These are phyloP conservation scores for Penicillium sp. DNA, from an alignment of 2,329 filamentous ascomycete genomes.

Conservation along the genomic window DNA sequence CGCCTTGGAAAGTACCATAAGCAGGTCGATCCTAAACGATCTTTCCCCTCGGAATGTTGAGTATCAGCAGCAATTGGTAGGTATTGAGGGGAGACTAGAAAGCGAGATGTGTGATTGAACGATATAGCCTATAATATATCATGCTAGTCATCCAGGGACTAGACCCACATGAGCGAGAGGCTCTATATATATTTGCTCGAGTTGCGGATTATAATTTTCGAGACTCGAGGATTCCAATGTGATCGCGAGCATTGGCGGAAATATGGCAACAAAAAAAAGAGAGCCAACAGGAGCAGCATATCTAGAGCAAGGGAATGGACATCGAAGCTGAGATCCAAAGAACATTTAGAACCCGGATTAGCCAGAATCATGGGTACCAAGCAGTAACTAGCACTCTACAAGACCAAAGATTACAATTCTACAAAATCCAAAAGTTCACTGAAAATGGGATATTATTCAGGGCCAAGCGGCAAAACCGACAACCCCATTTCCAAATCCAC, in stretches of 20 bases:
- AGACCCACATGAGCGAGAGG: too few relatives aligned
- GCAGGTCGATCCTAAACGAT: neutral
- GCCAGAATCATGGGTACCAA: neutral
- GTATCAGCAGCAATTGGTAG: neutral
- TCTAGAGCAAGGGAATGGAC: neutral
- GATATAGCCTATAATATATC: neutral
- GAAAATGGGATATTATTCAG: constrained; percentile 11
- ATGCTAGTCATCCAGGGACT: too few relatives aligned
- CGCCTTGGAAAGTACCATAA: neutral
- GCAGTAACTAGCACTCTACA: neutral
- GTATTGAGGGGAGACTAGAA: too few relatives aligned
- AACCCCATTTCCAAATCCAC: constrained; percentile 13
- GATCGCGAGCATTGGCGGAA: too few relatives aligned
- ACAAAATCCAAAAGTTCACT: neutral
- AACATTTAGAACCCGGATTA: neutral
- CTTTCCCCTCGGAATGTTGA: neutral
- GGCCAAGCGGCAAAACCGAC: constrained; percentile 1
- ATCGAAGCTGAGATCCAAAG: neutral
- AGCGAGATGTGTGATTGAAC: neutral
- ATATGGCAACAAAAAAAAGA: neutral
- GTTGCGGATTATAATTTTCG: neutral
- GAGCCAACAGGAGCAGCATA: neutral
- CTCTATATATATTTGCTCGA: too few relatives aligned
- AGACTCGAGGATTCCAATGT: neutral
- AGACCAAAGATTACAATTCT: neutral